A percentile compares a stretch with the other conserved stretches of the same genome.
Evolutionary conservation across 225 moss, liverwort and hornwort genomes (phyloP).

Genomic region (Bryoerythrophyllum caledonicum): DNA sequence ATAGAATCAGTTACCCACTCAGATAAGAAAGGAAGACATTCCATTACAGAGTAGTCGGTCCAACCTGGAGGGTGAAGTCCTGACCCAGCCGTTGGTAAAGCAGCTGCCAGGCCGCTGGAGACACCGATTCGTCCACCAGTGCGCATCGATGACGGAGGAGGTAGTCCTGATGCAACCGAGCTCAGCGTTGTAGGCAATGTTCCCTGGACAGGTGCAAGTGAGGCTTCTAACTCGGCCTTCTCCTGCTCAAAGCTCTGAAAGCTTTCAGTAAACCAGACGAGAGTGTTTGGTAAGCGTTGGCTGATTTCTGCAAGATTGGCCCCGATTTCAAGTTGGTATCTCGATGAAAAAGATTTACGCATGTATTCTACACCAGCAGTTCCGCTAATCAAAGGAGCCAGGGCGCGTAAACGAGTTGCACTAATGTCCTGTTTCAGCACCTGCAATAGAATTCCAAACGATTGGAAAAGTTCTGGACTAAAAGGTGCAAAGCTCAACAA

Average conservation of each 20-base stretch:
- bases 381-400: conserved; percentile 85
- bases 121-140: conserved; percentile 85
- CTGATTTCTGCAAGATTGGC: conserved; percentile 42
- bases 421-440: conserved; percentile 92
- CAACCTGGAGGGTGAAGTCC: conserved; percentile 40
- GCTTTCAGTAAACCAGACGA: conserved; percentile 67
- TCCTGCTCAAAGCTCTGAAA: conserved; percentile 64
- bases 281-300: conserved; percentile 67
- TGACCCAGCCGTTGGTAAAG: conserved; percentile 32
- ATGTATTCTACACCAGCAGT: conserved; percentile 82
- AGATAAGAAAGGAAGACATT: not conserved
- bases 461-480: too few species aligned
- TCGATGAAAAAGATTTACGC: conserved; percentile 78
- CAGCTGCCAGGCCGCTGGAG: conserved; percentile 38
- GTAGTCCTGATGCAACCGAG: conserved; percentile 39
- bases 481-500: not conserved
- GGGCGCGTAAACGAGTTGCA: conserved; percentile 73
- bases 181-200: conserved; percentile 21
- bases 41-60: not conserved
- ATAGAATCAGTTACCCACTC: not conserved
- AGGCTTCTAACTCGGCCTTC: conserved; percentile 61
- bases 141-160: conserved; percentile 86
- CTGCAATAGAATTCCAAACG: conserved; percentile 25
- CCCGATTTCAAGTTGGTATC: conserved; percentile 53
- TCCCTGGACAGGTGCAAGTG: conserved; percentile 53